Conservation (phyloP, 2,329 filamentous ascomycete genomes). For the Aspergillus pseudotamarii region DNA sequence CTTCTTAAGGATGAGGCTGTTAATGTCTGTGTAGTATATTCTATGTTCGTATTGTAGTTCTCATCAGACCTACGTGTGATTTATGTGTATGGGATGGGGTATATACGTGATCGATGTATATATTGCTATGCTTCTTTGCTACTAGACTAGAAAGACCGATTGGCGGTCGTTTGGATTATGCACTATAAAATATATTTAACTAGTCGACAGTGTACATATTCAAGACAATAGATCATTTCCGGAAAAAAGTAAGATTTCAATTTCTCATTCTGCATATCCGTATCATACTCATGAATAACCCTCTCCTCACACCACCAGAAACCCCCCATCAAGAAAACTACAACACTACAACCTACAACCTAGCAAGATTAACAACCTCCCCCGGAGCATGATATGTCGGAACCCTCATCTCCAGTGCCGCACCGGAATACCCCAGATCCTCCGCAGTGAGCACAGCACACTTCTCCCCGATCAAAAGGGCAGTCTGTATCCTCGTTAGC, state of each 20-base stretch:
- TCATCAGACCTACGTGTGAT: too few relatives aligned
- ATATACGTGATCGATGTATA: neutral
- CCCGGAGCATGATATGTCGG: constrained; percentile 62
- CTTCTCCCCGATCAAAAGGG: constrained; percentile 76
- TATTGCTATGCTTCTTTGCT: neutral
- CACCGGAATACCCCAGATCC: constrained; percentile 73
- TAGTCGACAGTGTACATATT: too few relatives aligned
- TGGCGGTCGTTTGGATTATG: neutral
- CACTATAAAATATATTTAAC: neutral
- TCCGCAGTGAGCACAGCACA: constrained; percentile 70
- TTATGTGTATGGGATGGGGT: neutral
- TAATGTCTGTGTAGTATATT: too few relatives aligned
- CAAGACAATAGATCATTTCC: neutral
- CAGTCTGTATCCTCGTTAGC: constrained; percentile 53
- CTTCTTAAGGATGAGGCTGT: neutral
- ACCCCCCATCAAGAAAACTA: neutral
- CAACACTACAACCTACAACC: constrained; percentile 21
- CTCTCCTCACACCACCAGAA: too few relatives aligned
- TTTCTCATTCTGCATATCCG: neutral
- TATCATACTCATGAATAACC: neutral
- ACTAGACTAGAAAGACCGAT: neutral
- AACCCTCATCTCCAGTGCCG: constrained; percentile 76
- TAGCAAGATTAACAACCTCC: constrained; percentile 35
- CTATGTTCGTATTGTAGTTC: too few relatives aligned
- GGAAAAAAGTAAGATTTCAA: neutral